Base-by-base conservation (phyloP, 495 filamentous ascomycete species). In the Penicillium longicatenatum region DNA sequence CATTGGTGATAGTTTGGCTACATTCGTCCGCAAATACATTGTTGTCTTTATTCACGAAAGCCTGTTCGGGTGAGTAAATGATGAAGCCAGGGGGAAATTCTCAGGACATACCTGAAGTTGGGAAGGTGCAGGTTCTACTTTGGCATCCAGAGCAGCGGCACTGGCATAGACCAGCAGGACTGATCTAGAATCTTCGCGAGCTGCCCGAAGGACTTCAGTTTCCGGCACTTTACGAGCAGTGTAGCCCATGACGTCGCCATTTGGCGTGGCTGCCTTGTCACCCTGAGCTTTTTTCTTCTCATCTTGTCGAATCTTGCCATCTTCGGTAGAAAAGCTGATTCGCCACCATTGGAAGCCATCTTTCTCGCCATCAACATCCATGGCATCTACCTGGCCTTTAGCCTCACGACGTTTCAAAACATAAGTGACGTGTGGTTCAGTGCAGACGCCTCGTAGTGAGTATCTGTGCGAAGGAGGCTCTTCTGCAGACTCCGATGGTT, bases 341-440 rank as follows among this genome's bases (percentile, higher is more conserved):
- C 79, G 80, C 82, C 81, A 84, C 82, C 81, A 84, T 52, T 84
- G 76, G 66, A 74, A 77, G 29, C 73, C 71, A 10, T 62, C 46
- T n/a, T 51, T 20, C 41, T 52, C 31, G 21, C 22, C 52, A 49
- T 69, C 66, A n/a, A 62, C 22, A 31, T 71, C 61, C 65, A 71
- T 64, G 37, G 60, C 55, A 45, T 71, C 55, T 8, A 47, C 44
- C 11, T 56, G 29, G 4, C 33, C 46, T 35, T 33, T 50, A 10
- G 61, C 6, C 7, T 45, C 35, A 22, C 46, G 41, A 14, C 58
- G 67, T n/a, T 67, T 62, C 42, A 83, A 64, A n/a, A 84, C 69
- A 49, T 83, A 84, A 9, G 75, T 79, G 9, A 80, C 70, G 61
- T 84, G 75, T 2, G 79, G 75, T 41, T 76, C 58, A 2, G 80